Base-by-base conservation (phyloP, 441 rosid genomes). In the Populus tomentosa region DNA sequence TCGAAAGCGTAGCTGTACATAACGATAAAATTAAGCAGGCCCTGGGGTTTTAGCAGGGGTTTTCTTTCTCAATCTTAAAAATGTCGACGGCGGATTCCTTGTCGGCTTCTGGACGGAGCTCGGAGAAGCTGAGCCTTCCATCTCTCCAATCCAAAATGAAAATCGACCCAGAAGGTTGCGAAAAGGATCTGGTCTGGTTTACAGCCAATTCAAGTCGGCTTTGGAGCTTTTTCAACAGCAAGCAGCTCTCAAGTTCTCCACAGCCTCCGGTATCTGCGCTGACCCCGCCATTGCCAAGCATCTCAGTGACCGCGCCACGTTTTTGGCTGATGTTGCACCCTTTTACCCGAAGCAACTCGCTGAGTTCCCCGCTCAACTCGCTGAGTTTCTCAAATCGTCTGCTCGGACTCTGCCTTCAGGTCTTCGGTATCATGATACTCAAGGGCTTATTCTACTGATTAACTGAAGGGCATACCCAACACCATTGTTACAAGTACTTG, bases 71-170 rank as follows among this genome's bases (percentile, higher is more conserved):
- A 56, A 56, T 56, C 62, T 20, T 56, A 56, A 20, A 1, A 50
- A 7, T 20, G 23, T 56, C 23, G 62, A 56, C 88, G 78, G 80
- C 88, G 87, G 96, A 89, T 56, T 59, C 93, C 24, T 74, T 94
- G 2, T 81, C 91, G n/a, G 94, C 96, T 4, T 87, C 98, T 5
- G 96, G 98, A 32, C 88, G 92, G 82, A 82, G 86, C 83, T 88
- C 96, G 3, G 98, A 90, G 80, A 94, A 87, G 85, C 75, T 94
- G 53, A 92, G 90, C 73, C 91, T 94, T 1, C 88, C 88, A 7
- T 24, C 81, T 13, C 94, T 92, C 64, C 98, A 90, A 53, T 91
- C 94, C 4, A 94, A 94, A 83, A 91, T 96, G 93, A 94, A 96
- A 66, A 76, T 83, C 56, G 99, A 94, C 75, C 97, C 99, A 1